Evolutionary conservation across 1,284 basidiomycete genomes (phyloP), one percentile per base, ranked within the genome.

Genomic region (Trichosporon coremiiforme): DNA sequence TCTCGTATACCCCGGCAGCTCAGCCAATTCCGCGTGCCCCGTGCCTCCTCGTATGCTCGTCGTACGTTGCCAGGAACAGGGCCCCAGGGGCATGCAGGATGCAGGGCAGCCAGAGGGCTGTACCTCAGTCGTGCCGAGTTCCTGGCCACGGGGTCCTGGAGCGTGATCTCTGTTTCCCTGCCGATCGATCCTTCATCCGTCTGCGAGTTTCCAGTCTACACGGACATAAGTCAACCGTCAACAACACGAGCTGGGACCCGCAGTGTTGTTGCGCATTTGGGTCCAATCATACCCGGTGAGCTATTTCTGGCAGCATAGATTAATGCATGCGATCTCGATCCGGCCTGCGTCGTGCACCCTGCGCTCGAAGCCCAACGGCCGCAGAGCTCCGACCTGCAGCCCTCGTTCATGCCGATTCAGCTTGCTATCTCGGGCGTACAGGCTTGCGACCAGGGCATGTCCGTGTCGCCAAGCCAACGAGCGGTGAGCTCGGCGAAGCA

Each of bases 81-180:
- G 47, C 8, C n/a, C 47, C 20, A 53, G n/a, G n/a, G n/a, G n/a
- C 33, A 33, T 33, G 8, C 33, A 33, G 33, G 33, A 3, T 4
- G 8, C 8, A 4, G 33, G 47, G 45, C 45, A 38, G 20, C 20
- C 20, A 22, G n/a, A 7, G n/a, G 20, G 4, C n/a, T 5, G 47
- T 53, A 22, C 20, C 47, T 53, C 47, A 22, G 47, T 8, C 47
- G 20, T 53, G 47, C 47, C 47, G 47, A n/a, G 47, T 53, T 53
- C 47, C 47, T 53, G 20, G 47, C 47, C 47, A 22, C 47, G n/a
- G 47, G 47, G 20, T 53, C 47, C 47, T 53, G 47, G 47, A 53
- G 20, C 47, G 20, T 20, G 22, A n/a, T n/a, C n/a, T 53, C 47
- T 53, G 20, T 10, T 22, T n/a, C 47, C 41, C 20, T 53, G 47